A percentile compares a stretch with the other conserved stretches of the same genome.
Conservation (phyloP, 2,329 filamentous ascomycete species). For the Aspergillus pseudotamarii region DNA sequence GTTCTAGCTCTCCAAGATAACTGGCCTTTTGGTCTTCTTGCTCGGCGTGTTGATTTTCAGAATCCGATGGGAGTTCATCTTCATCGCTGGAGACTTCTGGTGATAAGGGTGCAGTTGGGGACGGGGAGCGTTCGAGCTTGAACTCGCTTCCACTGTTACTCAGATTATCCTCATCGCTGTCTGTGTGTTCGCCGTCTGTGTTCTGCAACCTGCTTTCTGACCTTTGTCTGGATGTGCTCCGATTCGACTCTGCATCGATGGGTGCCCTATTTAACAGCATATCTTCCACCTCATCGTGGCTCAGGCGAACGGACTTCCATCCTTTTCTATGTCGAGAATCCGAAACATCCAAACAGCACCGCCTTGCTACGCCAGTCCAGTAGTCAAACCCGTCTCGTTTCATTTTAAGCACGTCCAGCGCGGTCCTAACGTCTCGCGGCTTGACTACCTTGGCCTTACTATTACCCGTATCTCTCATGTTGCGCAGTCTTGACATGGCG, state of each 20-base stretch:
- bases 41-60: slow-evolving; percentile 51
- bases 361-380: slow-evolving; percentile 56
- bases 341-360: slow-evolving; percentile 56
- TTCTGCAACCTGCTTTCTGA: neutral
- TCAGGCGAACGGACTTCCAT: slow-evolving; percentile 31
- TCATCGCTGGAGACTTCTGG: slow-evolving; percentile 13
- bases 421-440: slow-evolving; percentile 56
- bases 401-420: slow-evolving; percentile 58
- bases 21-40: slow-evolving; percentile 51
- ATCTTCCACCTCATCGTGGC: slow-evolving; percentile 48
- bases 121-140: neutral
- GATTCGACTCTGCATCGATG: slow-evolving; percentile 13
- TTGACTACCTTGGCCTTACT: slow-evolving; percentile 41
- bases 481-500: slow-evolving; percentile 68
- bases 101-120: slow-evolving; percentile 8
- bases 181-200: slow-evolving; percentile 16
- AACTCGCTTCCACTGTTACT: neutral
- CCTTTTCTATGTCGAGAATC: slow-evolving; percentile 38
- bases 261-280: slow-evolving; percentile 31
- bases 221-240: slow-evolving; percentile 9
- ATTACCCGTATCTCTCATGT: slow-evolving; percentile 41
- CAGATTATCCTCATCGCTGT: slow-evolving; percentile 8
- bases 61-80: slow-evolving; percentile 26
- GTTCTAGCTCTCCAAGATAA: slow-evolving; percentile 46
- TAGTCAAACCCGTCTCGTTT: slow-evolving; percentile 49